Evolutionary conservation across 2,329 filamentous ascomycete genomes (phyloP), one percentile per base, ranked within the genome.

Genomic region (Alternaria ethzedia): DNA sequence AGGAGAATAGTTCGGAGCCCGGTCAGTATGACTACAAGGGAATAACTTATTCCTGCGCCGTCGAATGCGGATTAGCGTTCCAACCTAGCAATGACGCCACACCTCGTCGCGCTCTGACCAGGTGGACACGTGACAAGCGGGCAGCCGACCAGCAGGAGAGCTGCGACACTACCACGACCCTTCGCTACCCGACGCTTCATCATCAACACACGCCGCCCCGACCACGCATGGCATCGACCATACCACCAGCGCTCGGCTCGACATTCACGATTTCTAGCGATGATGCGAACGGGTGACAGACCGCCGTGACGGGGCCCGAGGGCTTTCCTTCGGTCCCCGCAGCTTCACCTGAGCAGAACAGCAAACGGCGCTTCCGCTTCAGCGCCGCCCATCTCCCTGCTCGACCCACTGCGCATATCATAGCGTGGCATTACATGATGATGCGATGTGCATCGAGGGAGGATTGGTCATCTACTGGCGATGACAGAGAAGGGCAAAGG

Each of bases 11-110:
- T 45, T 36, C 54, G 13, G 49, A 50, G 43, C 44, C 43, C 54
- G 60, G 65, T 52, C 59, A 49, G 55, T 56, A 69, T 70, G 64
- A 68, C 68, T 67, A 55, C 63, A 59, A 45, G 23, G 23, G 65
- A 65, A 64, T 64, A 67, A 66, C 63, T 67, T 73, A 52, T 28
- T 60, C 51, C 44, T 57, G 20, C 41, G 63, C 32, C 57, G 45
- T 59, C 61, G 52, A 66, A 70, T 65, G 45, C 46, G 57, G 57
- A 51, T 56, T 69, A 69, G 68, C 57, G 63, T 50, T 15, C 26
- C 26, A 55, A 12, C 9, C 49, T 23, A 23, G 49, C 20, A 2
- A 68, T 67, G 62, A 70, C 66, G 56, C 55, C 47, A 44, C 41
- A 28, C 41, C 23, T 44, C 8, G 21, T 20, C 41, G n/a, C 28